phyloP scores from a whole-genome alignment of 2,329 filamentous ascomycete genomes.

The Coniochaeta ligniaria region DNA sequence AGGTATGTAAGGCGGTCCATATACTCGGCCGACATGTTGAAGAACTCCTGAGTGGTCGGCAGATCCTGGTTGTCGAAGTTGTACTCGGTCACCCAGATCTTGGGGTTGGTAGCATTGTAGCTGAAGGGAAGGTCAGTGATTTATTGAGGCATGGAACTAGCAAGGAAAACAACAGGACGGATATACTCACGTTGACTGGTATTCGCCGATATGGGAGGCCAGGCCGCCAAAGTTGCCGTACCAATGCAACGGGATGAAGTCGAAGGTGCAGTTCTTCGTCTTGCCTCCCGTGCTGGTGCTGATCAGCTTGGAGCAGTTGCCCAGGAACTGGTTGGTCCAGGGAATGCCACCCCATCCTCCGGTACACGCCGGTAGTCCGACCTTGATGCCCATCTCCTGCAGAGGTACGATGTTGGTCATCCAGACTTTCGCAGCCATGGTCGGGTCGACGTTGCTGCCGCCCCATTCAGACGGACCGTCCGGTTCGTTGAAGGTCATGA shows the following conservation, averaged over 20 bases:
- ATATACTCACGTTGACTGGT: conserved; percentile 33
- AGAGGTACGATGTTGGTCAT: conserved; percentile 65
- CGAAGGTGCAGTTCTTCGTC: conserved; percentile 47
- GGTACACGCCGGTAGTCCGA: conserved; percentile 66
- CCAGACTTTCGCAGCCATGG: conserved; percentile 60
- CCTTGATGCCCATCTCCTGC: conserved; percentile 52
- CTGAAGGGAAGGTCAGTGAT: conserved; percentile 20
- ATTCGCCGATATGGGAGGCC: conserved; percentile 58
- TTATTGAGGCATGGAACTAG: neutral
- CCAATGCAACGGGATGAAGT: conserved; percentile 60
- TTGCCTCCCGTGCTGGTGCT: conserved; percentile 25
- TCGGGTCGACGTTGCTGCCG: conserved; percentile 55
- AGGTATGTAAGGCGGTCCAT: conserved; percentile 59
- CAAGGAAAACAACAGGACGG: neutral
- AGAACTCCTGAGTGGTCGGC: conserved; percentile 54
- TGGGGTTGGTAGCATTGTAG: conserved; percentile 25
- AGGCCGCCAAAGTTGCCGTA: conserved; percentile 64
- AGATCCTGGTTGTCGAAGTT: conserved; percentile 53
- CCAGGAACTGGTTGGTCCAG: conserved; percentile 63
- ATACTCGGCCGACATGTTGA: conserved; percentile 58
- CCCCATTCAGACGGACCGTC: conserved; percentile 50
- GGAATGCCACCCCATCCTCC: conserved; percentile 50
- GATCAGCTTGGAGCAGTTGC: conserved; percentile 53
- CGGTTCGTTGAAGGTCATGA: conserved; percentile 76
- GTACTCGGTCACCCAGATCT: conserved; percentile 75